phyloP scores from a whole-genome alignment of 768 basidiomycete species.

The Hygrocybe punicea region DNA sequence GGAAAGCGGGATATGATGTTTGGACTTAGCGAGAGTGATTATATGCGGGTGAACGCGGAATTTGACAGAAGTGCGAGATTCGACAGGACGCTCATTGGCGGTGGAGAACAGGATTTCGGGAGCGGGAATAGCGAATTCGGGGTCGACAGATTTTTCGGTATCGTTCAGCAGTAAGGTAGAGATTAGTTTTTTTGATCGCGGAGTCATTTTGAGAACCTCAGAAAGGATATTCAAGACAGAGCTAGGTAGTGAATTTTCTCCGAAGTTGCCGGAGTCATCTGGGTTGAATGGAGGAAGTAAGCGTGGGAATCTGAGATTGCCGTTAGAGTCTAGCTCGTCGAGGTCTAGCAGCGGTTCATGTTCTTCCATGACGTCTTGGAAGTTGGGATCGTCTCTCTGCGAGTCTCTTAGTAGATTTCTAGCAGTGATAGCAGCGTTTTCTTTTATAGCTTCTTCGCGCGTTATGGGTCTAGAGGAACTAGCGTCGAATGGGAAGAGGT shows the following conservation, averaged over 20 bases:
- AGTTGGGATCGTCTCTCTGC: background rate
- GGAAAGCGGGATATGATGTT: constrained; percentile 5
- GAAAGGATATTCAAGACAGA: background rate
- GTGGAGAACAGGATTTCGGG: constrained; percentile 2
- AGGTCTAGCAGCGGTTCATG: background rate
- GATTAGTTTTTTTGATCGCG: too few species aligned
- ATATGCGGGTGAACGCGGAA: constrained; percentile 13
- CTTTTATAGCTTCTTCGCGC: background rate
- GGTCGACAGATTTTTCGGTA: too few species aligned
- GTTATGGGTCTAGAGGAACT: background rate
- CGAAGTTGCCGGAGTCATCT: background rate
- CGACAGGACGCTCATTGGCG: background rate
- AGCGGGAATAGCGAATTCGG: background rate
- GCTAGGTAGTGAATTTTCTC: background rate
- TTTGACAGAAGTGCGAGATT: background rate
- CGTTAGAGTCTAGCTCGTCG: background rate
- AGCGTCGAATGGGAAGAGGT: background rate
- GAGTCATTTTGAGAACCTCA: too few species aligned
- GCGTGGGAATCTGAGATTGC: background rate
- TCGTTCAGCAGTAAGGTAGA: too few species aligned
- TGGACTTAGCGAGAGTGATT: constrained; percentile 4
- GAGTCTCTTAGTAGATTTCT: background rate
- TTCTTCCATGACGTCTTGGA: background rate
- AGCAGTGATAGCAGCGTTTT: background rate
- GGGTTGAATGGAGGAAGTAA: background rate